These are phyloP conservation scores for Colletotrichum godetiae DNA, from an alignment of 2,329 filamentous ascomycete species.

Conservation along the genomic window DNA sequence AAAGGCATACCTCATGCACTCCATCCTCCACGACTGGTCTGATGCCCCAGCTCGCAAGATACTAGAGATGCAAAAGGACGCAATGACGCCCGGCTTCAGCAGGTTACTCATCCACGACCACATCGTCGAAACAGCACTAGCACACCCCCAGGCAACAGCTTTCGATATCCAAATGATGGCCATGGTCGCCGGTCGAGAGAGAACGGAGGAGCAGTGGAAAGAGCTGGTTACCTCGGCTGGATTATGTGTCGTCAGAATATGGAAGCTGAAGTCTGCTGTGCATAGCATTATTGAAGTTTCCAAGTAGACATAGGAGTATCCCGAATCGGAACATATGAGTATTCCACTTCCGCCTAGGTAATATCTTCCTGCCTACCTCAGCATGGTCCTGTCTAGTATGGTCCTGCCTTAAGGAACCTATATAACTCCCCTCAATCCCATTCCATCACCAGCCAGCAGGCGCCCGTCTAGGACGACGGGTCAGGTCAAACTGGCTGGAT, in stretches of 20 bases:
- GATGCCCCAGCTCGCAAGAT: slow-evolving; percentile 55
- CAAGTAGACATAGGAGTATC: too few relatives aligned
- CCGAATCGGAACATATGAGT: too few relatives aligned
- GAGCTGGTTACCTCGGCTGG: not conserved
- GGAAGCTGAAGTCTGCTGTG: not conserved
- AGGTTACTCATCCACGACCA: slow-evolving; percentile 51
- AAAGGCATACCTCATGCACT: slow-evolving; percentile 63
- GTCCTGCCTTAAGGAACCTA: too few relatives aligned
- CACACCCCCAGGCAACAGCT: slow-evolving; percentile 7
- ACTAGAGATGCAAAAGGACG: slow-evolving; percentile 53
- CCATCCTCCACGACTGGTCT: slow-evolving; percentile 67
- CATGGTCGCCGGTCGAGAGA: not conserved
- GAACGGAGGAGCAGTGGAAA: slow-evolving; percentile 4
- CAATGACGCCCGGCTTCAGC: slow-evolving; percentile 54
- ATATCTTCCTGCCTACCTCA: too few relatives aligned
- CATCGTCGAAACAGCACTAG: slow-evolving; percentile 45
- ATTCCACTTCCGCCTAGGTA: too few relatives aligned
- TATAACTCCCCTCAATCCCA: too few relatives aligned
- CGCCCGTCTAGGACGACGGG: too few relatives aligned
- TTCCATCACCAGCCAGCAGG: too few relatives aligned
- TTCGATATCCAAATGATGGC: slow-evolving; percentile 28
- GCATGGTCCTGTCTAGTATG: too few relatives aligned
- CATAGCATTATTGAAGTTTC: slow-evolving; percentile 10
- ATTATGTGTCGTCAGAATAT: not conserved
- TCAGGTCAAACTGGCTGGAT: too few relatives aligned